Evolutionary conservation across 2,329 filamentous ascomycete species (phyloP).

Genomic region (Venturia oleaginea): DNA sequence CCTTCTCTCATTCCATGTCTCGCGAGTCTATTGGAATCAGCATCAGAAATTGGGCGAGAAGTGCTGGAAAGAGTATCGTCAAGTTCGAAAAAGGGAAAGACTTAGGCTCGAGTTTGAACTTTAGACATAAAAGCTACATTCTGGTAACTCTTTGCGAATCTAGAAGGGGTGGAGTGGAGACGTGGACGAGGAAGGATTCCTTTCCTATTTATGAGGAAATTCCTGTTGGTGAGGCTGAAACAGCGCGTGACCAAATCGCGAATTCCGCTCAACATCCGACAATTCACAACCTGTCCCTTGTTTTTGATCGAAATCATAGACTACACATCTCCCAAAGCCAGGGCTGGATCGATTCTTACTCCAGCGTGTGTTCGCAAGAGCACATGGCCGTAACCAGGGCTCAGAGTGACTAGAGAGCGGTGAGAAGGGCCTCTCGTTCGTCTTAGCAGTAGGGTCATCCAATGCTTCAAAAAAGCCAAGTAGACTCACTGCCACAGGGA

Average conservation of each 20-base stretch:
- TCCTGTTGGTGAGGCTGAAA: not conserved
- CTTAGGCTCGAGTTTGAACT: no score
- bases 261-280: not conserved
- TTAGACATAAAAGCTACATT: no score
- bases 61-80: not conserved
- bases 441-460: not conserved
- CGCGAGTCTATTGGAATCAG: not conserved
- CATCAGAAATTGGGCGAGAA: not conserved
- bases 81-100: not conserved
- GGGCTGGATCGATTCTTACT: not conserved
- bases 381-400: not conserved
- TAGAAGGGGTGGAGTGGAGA: not conserved
- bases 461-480: not conserved
- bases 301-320: not conserved
- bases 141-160: not conserved
- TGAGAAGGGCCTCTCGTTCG: not conserved
- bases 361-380: not conserved
- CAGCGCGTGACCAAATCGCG: not conserved
- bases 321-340: not conserved
- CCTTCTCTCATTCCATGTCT: not conserved
- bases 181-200: not conserved
- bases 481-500: not conserved
- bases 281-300: not conserved
- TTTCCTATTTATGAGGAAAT: not conserved
- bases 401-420: not conserved